Base-by-base conservation (phyloP, 2,329 filamentous ascomycete genomes). In the Phialocephala sp. region DNA sequence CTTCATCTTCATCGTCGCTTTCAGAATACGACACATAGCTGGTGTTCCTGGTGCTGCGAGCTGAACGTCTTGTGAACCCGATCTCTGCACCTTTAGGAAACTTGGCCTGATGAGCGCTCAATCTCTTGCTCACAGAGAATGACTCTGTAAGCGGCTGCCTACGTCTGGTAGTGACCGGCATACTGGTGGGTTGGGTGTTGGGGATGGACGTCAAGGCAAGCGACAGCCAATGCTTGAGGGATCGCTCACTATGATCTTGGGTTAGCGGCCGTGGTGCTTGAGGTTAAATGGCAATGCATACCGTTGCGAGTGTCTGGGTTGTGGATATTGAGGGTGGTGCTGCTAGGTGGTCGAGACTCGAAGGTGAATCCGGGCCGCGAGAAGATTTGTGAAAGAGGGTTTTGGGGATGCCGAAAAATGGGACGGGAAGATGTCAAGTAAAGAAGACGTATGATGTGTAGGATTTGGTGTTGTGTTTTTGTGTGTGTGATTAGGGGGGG, bases 11-110 rank as follows among this genome's bases (percentile, higher is more conserved):
- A 18, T 54, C 50, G 24, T 54, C 50, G 24, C 50, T 54, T 14
- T 54, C 50, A 14, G 50, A 27, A n/a, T 54, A 54, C 8, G 50
- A 54, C 27, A n/a, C n/a, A 27, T 35, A 35, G 50, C 50, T 24
- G 18, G n/a, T 35, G 24, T 12, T 54, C n/a, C 50, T 27, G 14
- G 50, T 9, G 22, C 14, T 54, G 8, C 50, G 50, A 2, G 12
- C 24, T 9, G 24, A 35, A 32, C 24, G 6, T 27, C 24, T 54
- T 54, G 22, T 11, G 12, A 54, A 54, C 6, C 18, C 50, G 50
- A 54, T 35, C 27, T 54, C 24, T 27, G 11, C 50, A 32, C 14
- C 22, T 3, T 11, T 4, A 32, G 12, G 14, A 18, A 54, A 35
- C 50, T 54, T 54, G 22, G 50, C 50, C 18, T 54, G 9, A 54